A percentile compares a stretch with the other conserved stretches of the same genome.
Conservation (phyloP, 306 rosid species). For the Canavalia gladiata region DNA sequence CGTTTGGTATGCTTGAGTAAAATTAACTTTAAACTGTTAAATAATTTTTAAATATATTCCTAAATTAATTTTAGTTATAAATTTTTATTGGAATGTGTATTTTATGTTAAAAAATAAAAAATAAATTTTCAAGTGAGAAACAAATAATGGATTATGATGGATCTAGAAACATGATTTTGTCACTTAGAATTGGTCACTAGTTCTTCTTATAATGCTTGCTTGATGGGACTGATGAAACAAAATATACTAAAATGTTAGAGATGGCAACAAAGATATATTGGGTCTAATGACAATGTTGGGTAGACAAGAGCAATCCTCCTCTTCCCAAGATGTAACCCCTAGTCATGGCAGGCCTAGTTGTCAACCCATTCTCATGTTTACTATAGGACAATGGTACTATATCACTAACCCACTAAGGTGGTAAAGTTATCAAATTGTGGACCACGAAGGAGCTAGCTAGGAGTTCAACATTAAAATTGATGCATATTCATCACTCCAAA, state of each 20-base stretch:
- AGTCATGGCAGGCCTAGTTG: slow-evolving; percentile 51
- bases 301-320: slow-evolving; percentile 43
- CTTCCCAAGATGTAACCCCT: slow-evolving; percentile 56
- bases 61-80: too few relatives aligned
- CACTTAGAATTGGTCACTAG: neutral
- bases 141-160: neutral
- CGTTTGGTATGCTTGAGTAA: too few relatives aligned
- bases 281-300: slow-evolving; percentile 47
- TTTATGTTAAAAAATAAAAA: too few relatives aligned
- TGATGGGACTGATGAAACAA: slow-evolving; percentile 19
- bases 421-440: slow-evolving; percentile 23
- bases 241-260: slow-evolving; percentile 39
- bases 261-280: slow-evolving; percentile 27
- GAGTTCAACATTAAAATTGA: neutral
- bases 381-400: slow-evolving; percentile 36
- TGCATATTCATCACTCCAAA: slow-evolving; percentile 30
- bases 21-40: too few relatives aligned
- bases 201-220: neutral
- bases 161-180: slow-evolving; percentile 4
- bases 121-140: too few relatives aligned
- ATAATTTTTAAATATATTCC: too few relatives aligned
- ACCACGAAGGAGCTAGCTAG: slow-evolving; percentile 14
- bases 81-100: too few relatives aligned
- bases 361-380: slow-evolving; percentile 44
- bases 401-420: slow-evolving; percentile 24